A percentile compares a stretch with the other conserved stretches of the same genome.
phyloP scores from a whole-genome alignment of 2,329 filamentous ascomycete genomes.

The Plectosphaerella cucumerina region DNA sequence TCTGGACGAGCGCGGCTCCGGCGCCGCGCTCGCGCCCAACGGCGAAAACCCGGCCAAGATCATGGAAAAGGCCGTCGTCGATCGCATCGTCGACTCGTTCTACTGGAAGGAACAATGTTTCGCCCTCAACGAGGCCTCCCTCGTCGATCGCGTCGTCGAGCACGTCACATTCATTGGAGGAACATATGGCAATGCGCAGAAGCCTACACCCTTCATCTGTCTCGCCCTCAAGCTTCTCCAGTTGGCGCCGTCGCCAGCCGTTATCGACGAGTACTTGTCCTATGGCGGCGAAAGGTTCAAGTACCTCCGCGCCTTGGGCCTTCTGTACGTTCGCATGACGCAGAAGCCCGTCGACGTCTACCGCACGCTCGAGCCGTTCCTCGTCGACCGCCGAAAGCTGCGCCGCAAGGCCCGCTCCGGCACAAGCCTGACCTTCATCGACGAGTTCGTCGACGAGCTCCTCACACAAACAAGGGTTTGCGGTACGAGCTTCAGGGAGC shows the following conservation, averaged over 20 bases:
- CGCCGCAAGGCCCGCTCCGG: slow-evolving; percentile 70
- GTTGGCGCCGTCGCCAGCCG: slow-evolving; percentile 72
- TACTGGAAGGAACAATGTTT: slow-evolving; percentile 99
- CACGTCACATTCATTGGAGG: slow-evolving; percentile 80
- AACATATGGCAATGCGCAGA: slow-evolving; percentile 78
- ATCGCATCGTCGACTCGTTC: slow-evolving; percentile 91
- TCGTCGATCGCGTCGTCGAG: slow-evolving; percentile 86
- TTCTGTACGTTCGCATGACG: slow-evolving; percentile 90
- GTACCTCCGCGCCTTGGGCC: slow-evolving; percentile 84
- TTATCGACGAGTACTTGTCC: slow-evolving; percentile 75
- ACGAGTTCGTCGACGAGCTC: slow-evolving; percentile 91
- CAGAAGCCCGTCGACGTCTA: slow-evolving; percentile 80
- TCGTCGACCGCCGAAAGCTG: slow-evolving; percentile 81
- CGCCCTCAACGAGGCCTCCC: slow-evolving; percentile 76
- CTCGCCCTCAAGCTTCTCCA: slow-evolving; percentile 93
- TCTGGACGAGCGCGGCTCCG: slow-evolving; percentile 87
- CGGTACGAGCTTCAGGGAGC: slow-evolving; percentile 86
- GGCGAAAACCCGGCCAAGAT: slow-evolving; percentile 93
- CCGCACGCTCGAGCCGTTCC: slow-evolving; percentile 70
- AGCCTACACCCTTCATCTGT: slow-evolving; percentile 89
- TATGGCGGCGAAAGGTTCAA: slow-evolving; percentile 74
- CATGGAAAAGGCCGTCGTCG: slow-evolving; percentile 91
- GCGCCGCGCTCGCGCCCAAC: slow-evolving; percentile 70
- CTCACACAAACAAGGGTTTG: slow-evolving; percentile 86
- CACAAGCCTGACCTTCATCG: slow-evolving; percentile 74